phyloP scores from a whole-genome alignment of 2,329 filamentous ascomycete species.

The Aureobasidium uvarum region DNA sequence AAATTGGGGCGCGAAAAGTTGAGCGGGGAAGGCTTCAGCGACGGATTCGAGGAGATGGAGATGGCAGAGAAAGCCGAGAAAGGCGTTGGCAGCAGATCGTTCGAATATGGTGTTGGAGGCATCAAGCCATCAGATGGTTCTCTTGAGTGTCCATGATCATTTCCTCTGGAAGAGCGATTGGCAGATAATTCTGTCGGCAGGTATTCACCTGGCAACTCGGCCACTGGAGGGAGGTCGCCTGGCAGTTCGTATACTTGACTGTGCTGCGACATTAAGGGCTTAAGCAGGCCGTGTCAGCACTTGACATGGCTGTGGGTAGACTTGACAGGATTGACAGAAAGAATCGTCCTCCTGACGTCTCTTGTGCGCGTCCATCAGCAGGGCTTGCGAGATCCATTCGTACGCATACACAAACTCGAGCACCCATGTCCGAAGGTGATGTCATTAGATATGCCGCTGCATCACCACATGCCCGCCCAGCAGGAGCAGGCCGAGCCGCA shows the following conservation, averaged over 20 bases:
- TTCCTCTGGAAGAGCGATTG: neutral
- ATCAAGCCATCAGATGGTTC: neutral
- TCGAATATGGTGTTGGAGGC: neutral
- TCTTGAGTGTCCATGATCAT: neutral
- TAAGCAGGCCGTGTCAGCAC: neutral
- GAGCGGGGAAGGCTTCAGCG: slow-evolving; percentile 29
- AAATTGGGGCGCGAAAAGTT: slow-evolving; percentile 37
- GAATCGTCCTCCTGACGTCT: neutral
- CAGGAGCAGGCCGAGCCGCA: slow-evolving; percentile 19
- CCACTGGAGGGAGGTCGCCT: too few species aligned
- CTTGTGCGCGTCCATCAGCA: neutral
- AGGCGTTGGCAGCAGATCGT: slow-evolving; percentile 10
- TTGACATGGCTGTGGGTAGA: neutral
- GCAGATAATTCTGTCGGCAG: neutral
- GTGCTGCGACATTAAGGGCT: slow-evolving; percentile 2
- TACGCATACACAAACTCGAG: slow-evolving; percentile 1
- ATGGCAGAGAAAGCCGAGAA: slow-evolving; percentile 9
- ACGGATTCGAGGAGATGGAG: slow-evolving; percentile 11
- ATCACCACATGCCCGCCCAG: slow-evolving; percentile 4
- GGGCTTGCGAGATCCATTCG: neutral
- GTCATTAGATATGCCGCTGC: slow-evolving; percentile 1
- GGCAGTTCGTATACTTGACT: slow-evolving; percentile 11
- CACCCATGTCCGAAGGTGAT: slow-evolving; percentile 23
- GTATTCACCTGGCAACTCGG: neutral
- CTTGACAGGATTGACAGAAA: neutral